A percentile compares a stretch with the other conserved stretches of the same genome.
Conservation (phyloP, 2,329 filamentous ascomycete genomes). For the Cladosporium sp. region DNA sequence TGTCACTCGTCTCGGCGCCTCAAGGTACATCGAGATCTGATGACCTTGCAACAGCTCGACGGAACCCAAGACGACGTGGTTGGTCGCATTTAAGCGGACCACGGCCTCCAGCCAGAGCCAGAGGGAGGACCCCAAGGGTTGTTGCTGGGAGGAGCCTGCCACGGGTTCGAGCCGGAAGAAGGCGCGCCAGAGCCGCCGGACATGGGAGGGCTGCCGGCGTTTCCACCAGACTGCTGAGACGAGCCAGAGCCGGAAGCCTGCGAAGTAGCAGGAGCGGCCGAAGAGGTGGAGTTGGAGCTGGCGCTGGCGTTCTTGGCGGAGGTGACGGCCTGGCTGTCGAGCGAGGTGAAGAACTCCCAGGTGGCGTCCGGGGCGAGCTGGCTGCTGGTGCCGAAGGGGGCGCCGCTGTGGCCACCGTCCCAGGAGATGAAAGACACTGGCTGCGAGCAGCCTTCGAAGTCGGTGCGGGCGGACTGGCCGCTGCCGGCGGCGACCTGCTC, state of each 20-base stretch:
- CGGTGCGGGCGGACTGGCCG: neutral
- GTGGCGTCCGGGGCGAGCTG: constrained; percentile 5
- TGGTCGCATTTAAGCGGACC: neutral
- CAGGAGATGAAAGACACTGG: constrained; percentile 10
- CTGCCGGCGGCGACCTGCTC: constrained; percentile 1
- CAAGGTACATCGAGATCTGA: too few species aligned
- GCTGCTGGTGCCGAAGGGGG: neutral
- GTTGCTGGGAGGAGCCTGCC: neutral
- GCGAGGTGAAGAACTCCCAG: constrained; percentile 8
- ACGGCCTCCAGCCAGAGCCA: neutral
- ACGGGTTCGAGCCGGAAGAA: neutral
- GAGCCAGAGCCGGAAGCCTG: neutral
- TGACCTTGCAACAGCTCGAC: too few species aligned
- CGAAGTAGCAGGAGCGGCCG: neutral
- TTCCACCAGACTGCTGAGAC: neutral
- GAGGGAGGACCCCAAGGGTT: neutral
- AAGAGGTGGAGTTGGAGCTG: constrained; percentile 4
- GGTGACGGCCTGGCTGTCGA: neutral
- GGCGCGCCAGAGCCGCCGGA: neutral
- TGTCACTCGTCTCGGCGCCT: too few species aligned
- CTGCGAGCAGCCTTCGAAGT: constrained; percentile 7
- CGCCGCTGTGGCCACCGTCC: constrained; percentile 6
- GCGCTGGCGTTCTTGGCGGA: neutral
- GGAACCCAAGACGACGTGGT: too few species aligned
- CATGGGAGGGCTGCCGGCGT: neutral